Conservation (phyloP, 192 early-diverging fungal genomes). For the Gryganskiella cystojenkinii region DNA sequence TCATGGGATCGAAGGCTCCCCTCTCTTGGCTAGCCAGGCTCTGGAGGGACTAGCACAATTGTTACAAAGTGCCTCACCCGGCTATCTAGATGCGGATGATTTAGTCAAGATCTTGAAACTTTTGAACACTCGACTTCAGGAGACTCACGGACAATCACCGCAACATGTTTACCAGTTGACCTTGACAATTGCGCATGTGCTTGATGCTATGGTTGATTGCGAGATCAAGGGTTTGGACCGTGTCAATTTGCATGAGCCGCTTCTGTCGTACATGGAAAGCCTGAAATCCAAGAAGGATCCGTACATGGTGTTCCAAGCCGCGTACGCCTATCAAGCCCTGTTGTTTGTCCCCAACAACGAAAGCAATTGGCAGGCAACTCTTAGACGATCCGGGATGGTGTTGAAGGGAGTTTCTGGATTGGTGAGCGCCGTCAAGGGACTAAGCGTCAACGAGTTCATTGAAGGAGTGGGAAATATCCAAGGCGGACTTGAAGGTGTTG, state of each 20-base stretch:
- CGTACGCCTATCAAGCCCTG: constrained; percentile 7
- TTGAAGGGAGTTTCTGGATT: background rate
- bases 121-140: constrained; percentile 2
- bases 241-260: constrained; percentile 1
- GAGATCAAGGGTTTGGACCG: constrained; percentile 6
- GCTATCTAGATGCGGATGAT: constrained; percentile 6
- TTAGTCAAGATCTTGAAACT: constrained; percentile 10
- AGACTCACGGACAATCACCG: background rate
- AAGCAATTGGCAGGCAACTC: background rate
- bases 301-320: constrained; percentile 10
- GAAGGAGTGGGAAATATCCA: constrained; percentile 5
- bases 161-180: constrained; percentile 3
- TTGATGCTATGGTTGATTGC: constrained; percentile 18
- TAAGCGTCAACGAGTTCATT: constrained; percentile 3
- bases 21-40: background rate
- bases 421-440: constrained; percentile 4
- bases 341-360: constrained; percentile 5
- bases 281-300: constrained; percentile 4
- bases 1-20: background rate
- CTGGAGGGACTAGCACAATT: constrained; percentile 12
- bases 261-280: background rate
- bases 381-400: background rate
- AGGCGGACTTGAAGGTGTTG: background rate
- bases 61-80: background rate
- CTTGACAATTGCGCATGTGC: background rate